Conservation (phyloP, 2,329 filamentous ascomycete species). For the Cadophora gregata region DNA sequence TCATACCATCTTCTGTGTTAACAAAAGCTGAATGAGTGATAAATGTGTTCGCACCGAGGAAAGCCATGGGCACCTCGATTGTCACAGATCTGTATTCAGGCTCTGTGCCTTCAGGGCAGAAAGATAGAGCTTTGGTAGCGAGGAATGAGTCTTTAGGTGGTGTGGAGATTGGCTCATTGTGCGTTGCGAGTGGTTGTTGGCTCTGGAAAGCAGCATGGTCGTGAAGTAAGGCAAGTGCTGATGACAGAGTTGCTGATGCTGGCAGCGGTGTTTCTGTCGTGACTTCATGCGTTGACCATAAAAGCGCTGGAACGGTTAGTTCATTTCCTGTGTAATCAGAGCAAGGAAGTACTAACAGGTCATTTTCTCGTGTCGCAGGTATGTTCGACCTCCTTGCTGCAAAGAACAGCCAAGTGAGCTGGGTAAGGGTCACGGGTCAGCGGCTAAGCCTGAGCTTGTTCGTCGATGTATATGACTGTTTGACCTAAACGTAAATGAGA, state of each 20-base stretch:
- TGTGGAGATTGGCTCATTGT: slow-evolving; percentile 16
- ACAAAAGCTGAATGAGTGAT: slow-evolving; percentile 19
- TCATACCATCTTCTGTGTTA: slow-evolving; percentile 24
- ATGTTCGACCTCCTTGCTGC: too few relatives aligned
- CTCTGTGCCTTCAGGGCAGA: background rate
- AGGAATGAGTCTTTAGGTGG: slow-evolving; percentile 17
- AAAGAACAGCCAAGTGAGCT: too few relatives aligned
- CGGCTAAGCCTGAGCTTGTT: too few relatives aligned
- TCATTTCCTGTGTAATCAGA: background rate
- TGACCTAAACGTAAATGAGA: too few relatives aligned
- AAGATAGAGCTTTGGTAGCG: slow-evolving; percentile 16
- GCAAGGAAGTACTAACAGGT: background rate
- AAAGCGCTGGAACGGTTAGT: background rate
- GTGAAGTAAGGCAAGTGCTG: slow-evolving; percentile 24
- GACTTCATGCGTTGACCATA: slow-evolving; percentile 25
- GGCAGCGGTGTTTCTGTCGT: slow-evolving; percentile 22
- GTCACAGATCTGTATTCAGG: slow-evolving; percentile 24
- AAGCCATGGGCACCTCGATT: slow-evolving; percentile 17
- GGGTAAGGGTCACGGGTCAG: too few relatives aligned
- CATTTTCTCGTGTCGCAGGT: background rate
- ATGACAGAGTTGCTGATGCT: slow-evolving; percentile 10
- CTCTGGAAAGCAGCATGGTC: slow-evolving; percentile 24
- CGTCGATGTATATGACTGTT: too few relatives aligned
- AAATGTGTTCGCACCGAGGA: slow-evolving; percentile 17
- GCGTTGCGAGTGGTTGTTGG: slow-evolving; percentile 22